Percentiles rank a stretch among this genome's conserved stretches.
Evolutionary conservation across 140 eudicot genomes (phyloP).

Genomic region (Flaveria floridana): DNA sequence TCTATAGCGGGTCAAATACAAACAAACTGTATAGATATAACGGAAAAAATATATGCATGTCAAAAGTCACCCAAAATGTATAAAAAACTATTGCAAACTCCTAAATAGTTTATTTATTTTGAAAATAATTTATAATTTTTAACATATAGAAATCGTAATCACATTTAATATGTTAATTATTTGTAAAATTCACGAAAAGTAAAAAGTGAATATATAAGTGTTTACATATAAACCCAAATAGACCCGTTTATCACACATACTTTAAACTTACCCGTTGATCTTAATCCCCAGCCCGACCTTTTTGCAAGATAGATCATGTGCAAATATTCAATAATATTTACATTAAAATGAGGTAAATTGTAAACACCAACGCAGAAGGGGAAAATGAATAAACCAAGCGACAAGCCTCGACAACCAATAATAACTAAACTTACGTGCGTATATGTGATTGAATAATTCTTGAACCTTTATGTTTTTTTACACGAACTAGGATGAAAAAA

Average conservation of each 20-base stretch:
- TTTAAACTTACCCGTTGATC: not conserved
- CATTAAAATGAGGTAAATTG: not conserved
- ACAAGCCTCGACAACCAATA: constrained; percentile 13
- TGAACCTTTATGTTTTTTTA: constrained; percentile 22
- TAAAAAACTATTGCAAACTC: not conserved
- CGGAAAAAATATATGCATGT: not conserved
- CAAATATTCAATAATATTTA: constrained; percentile 12
- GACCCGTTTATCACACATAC: not conserved
- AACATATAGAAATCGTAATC: not conserved
- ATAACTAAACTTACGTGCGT: constrained; percentile 30
- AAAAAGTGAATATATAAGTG: not conserved
- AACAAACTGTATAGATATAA: not conserved
- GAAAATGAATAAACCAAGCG: constrained; percentile 4
- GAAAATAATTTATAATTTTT: not conserved
- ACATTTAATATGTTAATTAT: not conserved
- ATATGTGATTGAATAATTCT: constrained; percentile 17
- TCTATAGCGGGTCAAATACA: not conserved
- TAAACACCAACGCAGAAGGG: constrained; percentile 13
- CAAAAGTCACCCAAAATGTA: not conserved
- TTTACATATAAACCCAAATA: not conserved
- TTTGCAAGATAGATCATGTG: constrained; percentile 1
- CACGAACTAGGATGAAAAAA: constrained; percentile 25
- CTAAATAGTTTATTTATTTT: too few relatives aligned
- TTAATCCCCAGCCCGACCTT: not conserved
- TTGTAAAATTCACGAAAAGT: not conserved